These are phyloP conservation scores for Jamesozyma rosinii DNA, from an alignment of 805 yeast genomes.

Conservation along the genomic window DNA sequence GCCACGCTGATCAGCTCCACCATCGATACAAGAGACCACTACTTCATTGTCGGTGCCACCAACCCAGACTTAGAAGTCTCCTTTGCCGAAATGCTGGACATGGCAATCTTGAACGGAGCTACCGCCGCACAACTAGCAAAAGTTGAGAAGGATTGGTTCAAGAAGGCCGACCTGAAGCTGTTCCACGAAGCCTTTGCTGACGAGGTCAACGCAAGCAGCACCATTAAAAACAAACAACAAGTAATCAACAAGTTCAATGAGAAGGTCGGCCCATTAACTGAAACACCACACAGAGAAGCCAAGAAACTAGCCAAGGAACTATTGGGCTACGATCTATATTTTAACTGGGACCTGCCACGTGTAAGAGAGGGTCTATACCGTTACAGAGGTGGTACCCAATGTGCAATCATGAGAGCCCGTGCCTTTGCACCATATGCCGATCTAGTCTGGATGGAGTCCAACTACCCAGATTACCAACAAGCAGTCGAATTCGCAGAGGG, in stretches of 20 bases:
- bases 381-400: constrained; percentile 91
- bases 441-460: constrained; percentile 96
- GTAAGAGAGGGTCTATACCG: constrained; percentile 96
- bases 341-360: constrained; percentile 92
- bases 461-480: constrained; percentile 85
- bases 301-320: constrained; percentile 63
- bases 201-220: constrained; percentile 53
- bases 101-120: constrained; percentile 69
- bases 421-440: constrained; percentile 93
- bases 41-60: constrained; percentile 82
- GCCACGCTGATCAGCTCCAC: constrained; percentile 91
- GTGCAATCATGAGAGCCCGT: constrained; percentile 94
- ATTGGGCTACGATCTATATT: constrained; percentile 73
- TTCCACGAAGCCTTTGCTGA: constrained; percentile 89
- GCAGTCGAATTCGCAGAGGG: constrained; percentile 94
- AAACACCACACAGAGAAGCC: constrained; percentile 72
- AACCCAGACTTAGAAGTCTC: constrained; percentile 59
- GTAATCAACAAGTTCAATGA: constrained; percentile 57
- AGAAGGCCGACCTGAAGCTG: constrained; percentile 72
- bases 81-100: constrained; percentile 66
- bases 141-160: constrained; percentile 75
- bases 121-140: constrained; percentile 60
- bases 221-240: constrained; percentile 37
- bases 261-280: constrained; percentile 65
- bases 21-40: constrained; percentile 90